Percentiles rank a stretch among this genome's conserved stretches.
phyloP scores from a whole-genome alignment of 495 filamentous ascomycete species.

The Mytilinidion resinicola region DNA sequence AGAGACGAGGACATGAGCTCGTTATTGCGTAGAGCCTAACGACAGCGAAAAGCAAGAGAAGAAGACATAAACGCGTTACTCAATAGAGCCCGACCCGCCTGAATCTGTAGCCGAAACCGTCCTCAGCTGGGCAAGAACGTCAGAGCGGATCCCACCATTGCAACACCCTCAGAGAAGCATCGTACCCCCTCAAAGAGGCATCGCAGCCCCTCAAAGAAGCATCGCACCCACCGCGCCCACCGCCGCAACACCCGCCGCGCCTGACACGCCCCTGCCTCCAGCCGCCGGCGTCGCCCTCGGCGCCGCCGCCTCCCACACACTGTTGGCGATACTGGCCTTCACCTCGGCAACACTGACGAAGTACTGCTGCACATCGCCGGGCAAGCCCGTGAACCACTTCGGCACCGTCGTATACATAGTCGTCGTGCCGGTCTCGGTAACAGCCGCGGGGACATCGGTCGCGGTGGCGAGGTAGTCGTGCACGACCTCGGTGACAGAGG shows the following conservation, averaged over 20 bases:
- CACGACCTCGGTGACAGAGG: background rate
- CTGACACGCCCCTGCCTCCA: background rate
- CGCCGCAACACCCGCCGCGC: background rate
- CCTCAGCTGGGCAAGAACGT: too few relatives aligned
- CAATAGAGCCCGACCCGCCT: too few relatives aligned
- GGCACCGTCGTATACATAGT: conserved; percentile 1
- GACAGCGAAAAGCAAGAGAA: too few relatives aligned
- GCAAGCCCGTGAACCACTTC: conserved; percentile 5
- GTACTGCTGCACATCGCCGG: conserved; percentile 1
- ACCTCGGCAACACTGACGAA: background rate
- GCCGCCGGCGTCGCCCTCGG: background rate
- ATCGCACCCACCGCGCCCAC: background rate
- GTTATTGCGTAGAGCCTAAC: too few relatives aligned
- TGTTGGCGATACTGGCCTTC: background rate
- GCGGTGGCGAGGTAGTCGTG: background rate
- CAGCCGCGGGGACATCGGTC: conserved; percentile 1
- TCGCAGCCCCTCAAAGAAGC: background rate
- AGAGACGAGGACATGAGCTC: too few relatives aligned
- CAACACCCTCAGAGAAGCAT: background rate
- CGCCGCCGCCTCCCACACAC: background rate
- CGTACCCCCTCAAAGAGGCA: background rate
- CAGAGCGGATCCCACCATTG: too few relatives aligned
- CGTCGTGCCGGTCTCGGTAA: background rate
- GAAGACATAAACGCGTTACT: too few relatives aligned
- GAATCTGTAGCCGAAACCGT: too few relatives aligned